Percentiles rank a stretch among this genome's conserved stretches.
Evolutionary conservation across 2,329 filamentous ascomycete genomes (phyloP).

Genomic region (Exutisphaerella laricina): DNA sequence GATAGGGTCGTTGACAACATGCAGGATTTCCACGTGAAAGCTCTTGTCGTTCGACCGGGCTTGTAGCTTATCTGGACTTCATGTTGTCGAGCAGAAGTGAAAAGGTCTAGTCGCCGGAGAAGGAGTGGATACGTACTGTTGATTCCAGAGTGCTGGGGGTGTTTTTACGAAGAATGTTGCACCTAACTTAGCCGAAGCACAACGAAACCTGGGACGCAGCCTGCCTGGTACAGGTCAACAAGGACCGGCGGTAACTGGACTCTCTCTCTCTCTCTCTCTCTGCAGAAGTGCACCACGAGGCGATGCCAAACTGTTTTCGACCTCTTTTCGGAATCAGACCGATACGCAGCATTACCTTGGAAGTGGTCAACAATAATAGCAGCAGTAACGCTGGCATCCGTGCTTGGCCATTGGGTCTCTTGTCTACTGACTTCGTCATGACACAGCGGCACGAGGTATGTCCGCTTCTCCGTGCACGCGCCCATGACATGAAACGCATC

Average conservation of each 20-base stretch:
- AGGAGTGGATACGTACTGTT: not conserved
- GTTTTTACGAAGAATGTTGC: not conserved
- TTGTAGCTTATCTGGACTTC: slow-evolving; percentile 8
- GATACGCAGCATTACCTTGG: too few relatives aligned
- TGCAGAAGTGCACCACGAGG: too few relatives aligned
- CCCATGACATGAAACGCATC: not conserved
- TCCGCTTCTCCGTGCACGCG: not conserved
- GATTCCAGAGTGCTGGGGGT: not conserved
- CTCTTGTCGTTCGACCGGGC: slow-evolving; percentile 1
- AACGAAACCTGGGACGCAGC: not conserved
- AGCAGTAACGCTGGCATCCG: too few relatives aligned
- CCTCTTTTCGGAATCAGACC: too few relatives aligned
- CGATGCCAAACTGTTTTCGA: too few relatives aligned
- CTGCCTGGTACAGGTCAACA: not conserved
- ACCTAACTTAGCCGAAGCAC: too few relatives aligned
- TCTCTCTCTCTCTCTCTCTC: too few relatives aligned
- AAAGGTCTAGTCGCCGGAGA: not conserved
- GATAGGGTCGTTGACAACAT: slow-evolving; percentile 10
- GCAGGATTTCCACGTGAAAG: slow-evolving; percentile 10
- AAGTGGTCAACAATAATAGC: too few relatives aligned
- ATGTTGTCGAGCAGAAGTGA: slow-evolving; percentile 6
- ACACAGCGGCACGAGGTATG: not conserved
- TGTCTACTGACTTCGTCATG: not conserved
- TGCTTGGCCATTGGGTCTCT: not conserved
- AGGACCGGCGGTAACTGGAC: not conserved